Evolutionary conservation across 1,139 yeast genomes (phyloP), one percentile per base, ranked within the genome.

Genomic region (Diutina pseudorugosa): DNA sequence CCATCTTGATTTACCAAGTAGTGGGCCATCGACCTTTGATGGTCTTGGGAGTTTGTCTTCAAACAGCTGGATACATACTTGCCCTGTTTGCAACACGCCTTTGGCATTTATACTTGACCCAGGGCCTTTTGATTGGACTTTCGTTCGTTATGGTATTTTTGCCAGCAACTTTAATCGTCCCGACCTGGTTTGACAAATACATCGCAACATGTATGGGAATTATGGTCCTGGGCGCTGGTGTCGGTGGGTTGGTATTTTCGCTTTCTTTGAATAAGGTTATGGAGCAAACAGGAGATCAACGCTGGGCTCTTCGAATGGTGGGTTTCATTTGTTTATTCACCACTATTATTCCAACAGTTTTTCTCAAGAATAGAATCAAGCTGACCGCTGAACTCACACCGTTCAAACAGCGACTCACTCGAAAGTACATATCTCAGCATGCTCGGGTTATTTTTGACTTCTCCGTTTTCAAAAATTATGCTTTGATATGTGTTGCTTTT

Each of bases 101-200:
- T 45, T 80, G 86, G 81, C 87, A 84, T 55, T 65, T 85, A n/a
- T 81, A 78, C 60, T 64, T 83, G 48, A 78, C 87, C 14, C 91
- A 85, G 64, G 94, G 94, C 8, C 67, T 84, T 1, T 59, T 83
- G 52, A 75, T 81, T 50, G 89, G 91, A 0, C 57, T 80, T 9
- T 80, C 86, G 0, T 82, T 80, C 56, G 75, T 82, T 0, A 65
- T 85, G 45, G 67, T 82, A 36, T 58, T 55, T 43, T 53, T 58
- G 12, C 59, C 60, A 1, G 59, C 58, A n/a, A 57, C 59, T 6
- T 65, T 77, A 50, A 69, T 81, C 2, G 59, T 83, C 40, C 85
- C 88, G 0, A 79, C 81, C 21, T 83, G 87, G 87, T 82, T 83
- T 60, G 67, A 74, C 45, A 78, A 75, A 49, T 72, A 69, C 49